Evolutionary conservation across 2,329 filamentous ascomycete species (phyloP), one percentile per base, ranked within the genome.

Genomic region (Alternaria triticina): DNA sequence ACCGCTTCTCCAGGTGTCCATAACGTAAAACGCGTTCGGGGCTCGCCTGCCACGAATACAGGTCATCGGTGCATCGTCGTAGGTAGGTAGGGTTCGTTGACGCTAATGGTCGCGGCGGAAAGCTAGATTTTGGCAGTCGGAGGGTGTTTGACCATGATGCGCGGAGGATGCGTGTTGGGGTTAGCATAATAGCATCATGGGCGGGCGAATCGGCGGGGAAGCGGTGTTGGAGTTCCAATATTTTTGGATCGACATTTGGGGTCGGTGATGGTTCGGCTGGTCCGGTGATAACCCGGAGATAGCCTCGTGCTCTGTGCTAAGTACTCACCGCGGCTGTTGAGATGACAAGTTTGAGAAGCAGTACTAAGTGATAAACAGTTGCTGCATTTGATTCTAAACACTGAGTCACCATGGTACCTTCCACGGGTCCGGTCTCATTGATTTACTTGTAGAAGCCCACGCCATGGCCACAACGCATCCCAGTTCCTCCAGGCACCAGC

Each of bases 1-100:
- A 49, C 13, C 28, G 50, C 59, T 36, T 66, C 51, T 27, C 64
- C 11, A 33, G 54, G 17, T 69, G 62, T 45, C 68, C 67, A 15
- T 72, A 57, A 83, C 67, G 88, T 82, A 63, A 85, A 82, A 59
- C 80, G 78, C 66, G 74, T 40, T 65, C 61, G n/a, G 74, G 65
- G 59, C 68, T 77, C 54, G 85, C 84, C 83, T 99, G 96, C 94
- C 94, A 97, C 74, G 87, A 83, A 83, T 98, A 99, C 13, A 97
- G 86, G 56, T 94, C 90, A 82, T 97, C 92, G 80, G 93, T 90
- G 81, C 91, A 96, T 87, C 88, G 86, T 75, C 88, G 86, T 50
- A 97, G 86, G 81, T 96, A 90, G 66, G 73, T 71, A 27, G 75
- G 62, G 28, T 61, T 76, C 47, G 69, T 66, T 27, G 70, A 67